phyloP scores from a whole-genome alignment of 768 basidiomycete genomes.

The Hirschioporus abietinus region DNA sequence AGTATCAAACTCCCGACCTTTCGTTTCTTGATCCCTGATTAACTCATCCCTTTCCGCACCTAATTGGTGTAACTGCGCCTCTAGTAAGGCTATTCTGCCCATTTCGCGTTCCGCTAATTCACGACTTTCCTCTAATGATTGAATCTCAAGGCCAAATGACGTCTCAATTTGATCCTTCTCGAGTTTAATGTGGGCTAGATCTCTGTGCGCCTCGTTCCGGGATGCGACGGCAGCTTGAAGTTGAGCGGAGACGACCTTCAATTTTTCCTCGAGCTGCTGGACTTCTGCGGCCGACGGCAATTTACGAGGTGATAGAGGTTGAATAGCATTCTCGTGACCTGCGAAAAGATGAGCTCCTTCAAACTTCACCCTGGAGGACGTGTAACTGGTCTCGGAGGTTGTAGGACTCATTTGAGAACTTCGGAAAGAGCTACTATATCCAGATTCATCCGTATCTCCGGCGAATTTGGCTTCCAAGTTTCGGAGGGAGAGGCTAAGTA shows the following conservation, averaged over 20 bases:
- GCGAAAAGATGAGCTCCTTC: slow-evolving; percentile 84
- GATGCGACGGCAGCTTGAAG: slow-evolving; percentile 54
- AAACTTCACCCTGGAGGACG: slow-evolving; percentile 53
- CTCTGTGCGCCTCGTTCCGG: slow-evolving; percentile 55
- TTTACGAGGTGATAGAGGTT: slow-evolving; percentile 43
- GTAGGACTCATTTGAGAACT: slow-evolving; percentile 48
- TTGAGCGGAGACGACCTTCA: slow-evolving; percentile 55
- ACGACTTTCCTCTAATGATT: slow-evolving; percentile 62
- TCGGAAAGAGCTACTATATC: slow-evolving; percentile 46
- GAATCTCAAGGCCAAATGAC: slow-evolving; percentile 57
- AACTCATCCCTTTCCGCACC: slow-evolving; percentile 51
- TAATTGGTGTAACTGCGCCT: slow-evolving; percentile 41
- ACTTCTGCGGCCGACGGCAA: slow-evolving; percentile 42
- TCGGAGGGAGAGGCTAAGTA: slow-evolving; percentile 67
- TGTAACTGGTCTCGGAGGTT: slow-evolving; percentile 31
- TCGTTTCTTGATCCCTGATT: slow-evolving; percentile 34
- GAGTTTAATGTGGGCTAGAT: slow-evolving; percentile 52
- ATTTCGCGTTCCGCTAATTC: slow-evolving; percentile 50
- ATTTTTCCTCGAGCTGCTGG: slow-evolving; percentile 53
- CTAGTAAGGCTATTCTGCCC: slow-evolving; percentile 43
- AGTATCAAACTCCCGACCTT: slow-evolving; percentile 30
- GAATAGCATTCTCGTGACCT: slow-evolving; percentile 64
- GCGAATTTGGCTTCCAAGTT: slow-evolving; percentile 53
- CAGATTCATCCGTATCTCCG: slow-evolving; percentile 39
- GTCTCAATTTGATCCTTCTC: slow-evolving; percentile 72